Conservation (phyloP, 1,284 basidiomycete genomes). For the Termitomyces sp. region DNA sequence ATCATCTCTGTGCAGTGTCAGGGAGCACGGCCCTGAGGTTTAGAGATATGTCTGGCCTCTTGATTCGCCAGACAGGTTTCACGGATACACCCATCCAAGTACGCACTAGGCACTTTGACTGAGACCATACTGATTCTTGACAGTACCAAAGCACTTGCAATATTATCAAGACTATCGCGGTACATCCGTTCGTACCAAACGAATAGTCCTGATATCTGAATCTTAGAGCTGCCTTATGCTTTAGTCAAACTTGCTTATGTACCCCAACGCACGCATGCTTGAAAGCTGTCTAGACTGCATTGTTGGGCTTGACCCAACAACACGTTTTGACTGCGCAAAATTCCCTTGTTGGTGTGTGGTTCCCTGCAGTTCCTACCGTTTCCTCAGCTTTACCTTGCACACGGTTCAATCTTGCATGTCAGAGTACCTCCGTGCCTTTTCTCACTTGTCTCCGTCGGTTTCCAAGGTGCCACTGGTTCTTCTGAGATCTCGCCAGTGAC, state of each 20-base stretch:
- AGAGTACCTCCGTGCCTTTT: neutral
- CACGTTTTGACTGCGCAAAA: conserved; percentile 7
- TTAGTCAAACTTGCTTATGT: conserved; percentile 16
- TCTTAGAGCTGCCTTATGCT: conserved; percentile 16
- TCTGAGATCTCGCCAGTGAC: neutral
- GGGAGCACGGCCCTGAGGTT: neutral
- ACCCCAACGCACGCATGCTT: conserved; percentile 15
- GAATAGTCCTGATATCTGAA: neutral
- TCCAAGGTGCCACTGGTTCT: neutral
- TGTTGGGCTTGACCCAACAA: conserved; percentile 6
- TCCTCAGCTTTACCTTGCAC: neutral
- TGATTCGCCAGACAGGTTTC: conserved; percentile 2
- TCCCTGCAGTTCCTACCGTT: neutral
- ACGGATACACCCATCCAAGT: neutral
- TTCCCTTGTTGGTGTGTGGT: conserved; percentile 17
- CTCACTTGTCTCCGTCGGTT: neutral
- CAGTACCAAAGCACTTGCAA: conserved; percentile 8
- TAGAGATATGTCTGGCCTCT: neutral
- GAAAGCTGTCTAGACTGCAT: conserved; percentile 20
- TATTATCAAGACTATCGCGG: neutral
- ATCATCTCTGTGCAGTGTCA: neutral
- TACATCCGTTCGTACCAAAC: neutral
- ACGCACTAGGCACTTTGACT: neutral
- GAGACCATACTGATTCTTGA: neutral
- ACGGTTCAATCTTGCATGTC: neutral